Base-by-base conservation (phyloP, 768 basidiomycete genomes). In the Leucocoprinus birnbaumii region DNA sequence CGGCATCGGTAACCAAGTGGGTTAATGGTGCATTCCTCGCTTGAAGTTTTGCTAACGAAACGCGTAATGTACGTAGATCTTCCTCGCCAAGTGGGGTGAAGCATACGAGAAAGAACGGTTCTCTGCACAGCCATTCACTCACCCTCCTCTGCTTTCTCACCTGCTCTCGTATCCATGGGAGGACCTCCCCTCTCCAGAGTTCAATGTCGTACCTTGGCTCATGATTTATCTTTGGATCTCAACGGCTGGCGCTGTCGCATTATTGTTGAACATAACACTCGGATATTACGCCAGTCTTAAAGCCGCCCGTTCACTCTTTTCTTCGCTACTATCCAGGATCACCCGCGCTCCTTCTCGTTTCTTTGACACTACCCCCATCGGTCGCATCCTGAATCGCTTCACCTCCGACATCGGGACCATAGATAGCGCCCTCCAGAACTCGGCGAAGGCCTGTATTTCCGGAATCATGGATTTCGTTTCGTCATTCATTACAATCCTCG, bases 311-410 rank as follows among this genome's bases (percentile, higher is more conserved):
- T 72, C 73, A 5, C 73, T 89, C 10, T 90, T 89, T 68, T 63
- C 69, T 3, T 65, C 72, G 6, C 76, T 87, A 53, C 73, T 88
- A 10, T 68, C 66, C 38, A 66, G 84, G 24, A 70, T 89, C 8
- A 77, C 82, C 6, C 73, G 82, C 38, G 86, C 87, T 0, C 86
- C 86, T 2, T 73, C 80, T 21, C 80, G 85, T 1, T 87, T 88
- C 66, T 89, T 87, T 67, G 88, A 89, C 61, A 73, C 79, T 37
- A 89, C 86, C 3, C 88, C 88, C 1, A 82, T 87, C 37, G 91
- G 91, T 9, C 74, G 88, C 7, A 87, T 93, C 60, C 75, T 89
- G 37, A 91, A 92, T 62, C 80, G 92, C 16, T 89, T 93, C 63
- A 87, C 86, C 13, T 78, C 81, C 6, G 89, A 92, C 61, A 85